A percentile compares a stretch with the other conserved stretches of the same genome.
Conservation (phyloP, 148 eudicot species). For the Arctostaphylos glauca region DNA sequence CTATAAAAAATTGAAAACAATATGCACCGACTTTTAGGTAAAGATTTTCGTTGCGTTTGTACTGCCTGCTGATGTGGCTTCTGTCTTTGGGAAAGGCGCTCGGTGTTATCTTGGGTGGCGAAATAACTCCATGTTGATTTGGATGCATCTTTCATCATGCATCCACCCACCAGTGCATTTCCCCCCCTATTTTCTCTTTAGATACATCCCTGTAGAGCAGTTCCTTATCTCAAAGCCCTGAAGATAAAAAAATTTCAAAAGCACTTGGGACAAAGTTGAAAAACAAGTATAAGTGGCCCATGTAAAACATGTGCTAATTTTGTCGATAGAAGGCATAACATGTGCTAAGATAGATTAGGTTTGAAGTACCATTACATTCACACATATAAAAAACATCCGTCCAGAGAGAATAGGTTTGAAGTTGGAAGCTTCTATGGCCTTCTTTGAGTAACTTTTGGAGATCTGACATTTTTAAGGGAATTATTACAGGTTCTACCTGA, state of each 20-base stretch:
- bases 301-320: not conserved
- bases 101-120: not conserved
- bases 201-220: not conserved
- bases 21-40: not conserved
- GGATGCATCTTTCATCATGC: not conserved
- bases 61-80: constrained; percentile 1
- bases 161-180: not conserved
- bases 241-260: constrained; percentile 4
- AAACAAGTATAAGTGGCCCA: not conserved
- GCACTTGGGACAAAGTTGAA: not conserved
- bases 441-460: constrained; percentile 5
- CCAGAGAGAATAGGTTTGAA: not conserved
- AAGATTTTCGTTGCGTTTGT: not conserved
- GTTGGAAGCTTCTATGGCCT: not conserved
- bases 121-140: not conserved
- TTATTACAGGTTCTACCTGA: not conserved
- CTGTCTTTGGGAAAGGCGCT: not conserved
- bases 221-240: not conserved
- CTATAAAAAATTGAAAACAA: not conserved
- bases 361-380: not conserved
- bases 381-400: not conserved
- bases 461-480: not conserved
- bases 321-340: not conserved
- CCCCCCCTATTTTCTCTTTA: not conserved
- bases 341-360: not conserved